phyloP scores from a whole-genome alignment of 2,329 filamentous ascomycete species.

The Xylaria sp. region DNA sequence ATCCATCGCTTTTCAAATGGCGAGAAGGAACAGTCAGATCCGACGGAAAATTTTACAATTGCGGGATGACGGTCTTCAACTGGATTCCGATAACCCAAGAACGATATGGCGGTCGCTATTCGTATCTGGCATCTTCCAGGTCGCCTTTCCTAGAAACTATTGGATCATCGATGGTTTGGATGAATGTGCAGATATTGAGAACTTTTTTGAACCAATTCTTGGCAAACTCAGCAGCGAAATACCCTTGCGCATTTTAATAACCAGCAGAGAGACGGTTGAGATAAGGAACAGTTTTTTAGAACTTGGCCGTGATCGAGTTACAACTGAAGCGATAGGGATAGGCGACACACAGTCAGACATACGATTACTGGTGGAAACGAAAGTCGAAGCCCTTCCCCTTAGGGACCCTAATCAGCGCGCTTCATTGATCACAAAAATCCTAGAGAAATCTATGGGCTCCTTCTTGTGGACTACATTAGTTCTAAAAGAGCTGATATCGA shows the following conservation, averaged over 20 bases:
- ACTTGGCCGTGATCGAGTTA: neutral
- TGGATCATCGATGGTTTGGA: conserved; percentile 25
- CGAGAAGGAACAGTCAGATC: neutral
- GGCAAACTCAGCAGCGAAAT: neutral
- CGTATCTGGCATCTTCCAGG: conserved; percentile 5
- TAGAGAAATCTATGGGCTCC: conserved; percentile 20
- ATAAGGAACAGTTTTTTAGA: neutral
- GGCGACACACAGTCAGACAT: conserved; percentile 4
- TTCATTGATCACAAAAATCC: neutral
- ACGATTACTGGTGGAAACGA: conserved; percentile 1
- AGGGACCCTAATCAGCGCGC: neutral
- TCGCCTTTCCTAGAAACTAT: neutral
- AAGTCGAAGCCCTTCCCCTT: neutral
- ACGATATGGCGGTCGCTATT: conserved; percentile 15
- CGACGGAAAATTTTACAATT: neutral
- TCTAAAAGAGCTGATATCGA: conserved; percentile 6
- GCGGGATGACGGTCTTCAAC: neutral
- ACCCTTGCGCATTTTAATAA: conserved; percentile 12
- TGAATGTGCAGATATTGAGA: conserved; percentile 7
- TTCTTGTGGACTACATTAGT: conserved; percentile 21
- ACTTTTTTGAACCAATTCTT: conserved; percentile 12
- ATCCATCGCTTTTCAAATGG: conserved; percentile 22
- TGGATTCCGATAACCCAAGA: conserved; percentile 3
- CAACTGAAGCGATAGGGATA: neutral
- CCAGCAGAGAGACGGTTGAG: conserved; percentile 17